A percentile compares a stretch with the other conserved stretches of the same genome.
Evolutionary conservation across 2,329 filamentous ascomycete species (phyloP).

Genomic region (Lachnum nothofagi): DNA sequence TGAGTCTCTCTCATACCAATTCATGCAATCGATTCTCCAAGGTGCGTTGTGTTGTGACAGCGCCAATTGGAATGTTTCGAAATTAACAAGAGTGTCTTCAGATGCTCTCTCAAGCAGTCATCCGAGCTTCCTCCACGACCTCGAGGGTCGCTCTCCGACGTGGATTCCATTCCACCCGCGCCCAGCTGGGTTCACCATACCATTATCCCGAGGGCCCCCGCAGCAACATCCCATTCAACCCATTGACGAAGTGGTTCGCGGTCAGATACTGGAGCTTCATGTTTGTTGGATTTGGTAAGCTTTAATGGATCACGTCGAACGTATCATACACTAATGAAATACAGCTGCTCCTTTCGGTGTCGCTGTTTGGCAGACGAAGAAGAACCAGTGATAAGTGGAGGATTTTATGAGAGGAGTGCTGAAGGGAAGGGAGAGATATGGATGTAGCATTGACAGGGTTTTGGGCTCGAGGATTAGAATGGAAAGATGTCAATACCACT

Average conservation of each 20-base stretch:
- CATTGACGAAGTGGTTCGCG: slow-evolving; percentile 79
- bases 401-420: background rate
- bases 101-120: slow-evolving; percentile 76
- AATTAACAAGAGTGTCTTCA: slow-evolving; percentile 35
- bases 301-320: background rate
- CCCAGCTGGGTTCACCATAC: slow-evolving; percentile 83
- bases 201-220: slow-evolving; percentile 97
- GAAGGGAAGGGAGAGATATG: slow-evolving; percentile 4
- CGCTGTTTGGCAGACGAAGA: slow-evolving; percentile 41
- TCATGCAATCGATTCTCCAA: slow-evolving; percentile 21
- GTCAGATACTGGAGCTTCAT: slow-evolving; percentile 79
- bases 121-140: slow-evolving; percentile 57
- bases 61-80: slow-evolving; percentile 38
- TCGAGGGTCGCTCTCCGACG: slow-evolving; percentile 69
- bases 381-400: slow-evolving; percentile 30
- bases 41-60: slow-evolving; percentile 10
- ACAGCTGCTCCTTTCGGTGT: slow-evolving; percentile 56
- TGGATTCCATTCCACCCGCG: slow-evolving; percentile 86
- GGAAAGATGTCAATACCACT: background rate
- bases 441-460: slow-evolving; percentile 16
- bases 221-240: slow-evolving; percentile 96
- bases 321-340: slow-evolving; percentile 20
- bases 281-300: slow-evolving; percentile 46
- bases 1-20: slow-evolving; percentile 11
- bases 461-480: slow-evolving; percentile 10